A percentile compares a stretch with the other conserved stretches of the same genome.
Conservation (phyloP, 169 alveolate genomes). For the Plasmodium cynomolgi region DNA sequence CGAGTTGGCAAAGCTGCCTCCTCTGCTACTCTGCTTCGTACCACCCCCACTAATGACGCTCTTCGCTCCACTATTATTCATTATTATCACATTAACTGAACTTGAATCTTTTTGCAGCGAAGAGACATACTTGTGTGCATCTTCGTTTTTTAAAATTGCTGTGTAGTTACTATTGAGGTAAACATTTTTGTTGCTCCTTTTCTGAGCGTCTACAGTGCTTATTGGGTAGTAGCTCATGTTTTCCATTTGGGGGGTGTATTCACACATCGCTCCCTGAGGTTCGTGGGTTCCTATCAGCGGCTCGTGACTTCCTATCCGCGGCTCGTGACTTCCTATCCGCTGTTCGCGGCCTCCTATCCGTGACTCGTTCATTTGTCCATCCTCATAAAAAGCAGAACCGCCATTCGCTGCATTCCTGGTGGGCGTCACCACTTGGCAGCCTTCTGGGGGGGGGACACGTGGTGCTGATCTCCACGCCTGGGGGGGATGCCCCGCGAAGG, state of each 20-base stretch:
- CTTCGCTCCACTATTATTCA: background rate
- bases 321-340: no score
- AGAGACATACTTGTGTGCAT: slow-evolving; percentile 23
- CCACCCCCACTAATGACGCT: background rate
- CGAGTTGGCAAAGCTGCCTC: background rate
- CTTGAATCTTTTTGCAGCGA: slow-evolving; percentile 24
- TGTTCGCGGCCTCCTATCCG: background rate
- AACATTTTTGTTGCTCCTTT: slow-evolving; percentile 16
- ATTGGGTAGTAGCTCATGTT: background rate
- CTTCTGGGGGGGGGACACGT: background rate
- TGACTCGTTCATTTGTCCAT: background rate
- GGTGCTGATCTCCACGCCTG: background rate
- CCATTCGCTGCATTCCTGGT: background rate
- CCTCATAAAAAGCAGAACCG: background rate
- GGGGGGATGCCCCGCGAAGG: background rate
- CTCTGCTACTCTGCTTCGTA: background rate
- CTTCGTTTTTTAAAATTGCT: slow-evolving; percentile 25
- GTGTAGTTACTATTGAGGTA: slow-evolving; percentile 49
- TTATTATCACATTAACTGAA: slow-evolving; percentile 28
- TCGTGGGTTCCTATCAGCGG: background rate
- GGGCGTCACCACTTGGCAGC: background rate
- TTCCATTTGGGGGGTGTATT: background rate
- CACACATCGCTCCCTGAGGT: background rate
- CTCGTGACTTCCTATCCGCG: no score
- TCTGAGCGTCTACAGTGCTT: background rate